Percentiles rank a stretch among this genome's conserved stretches.
Conservation (phyloP, 2,329 filamentous ascomycete species). For the Emmonsiellopsis sp. region DNA sequence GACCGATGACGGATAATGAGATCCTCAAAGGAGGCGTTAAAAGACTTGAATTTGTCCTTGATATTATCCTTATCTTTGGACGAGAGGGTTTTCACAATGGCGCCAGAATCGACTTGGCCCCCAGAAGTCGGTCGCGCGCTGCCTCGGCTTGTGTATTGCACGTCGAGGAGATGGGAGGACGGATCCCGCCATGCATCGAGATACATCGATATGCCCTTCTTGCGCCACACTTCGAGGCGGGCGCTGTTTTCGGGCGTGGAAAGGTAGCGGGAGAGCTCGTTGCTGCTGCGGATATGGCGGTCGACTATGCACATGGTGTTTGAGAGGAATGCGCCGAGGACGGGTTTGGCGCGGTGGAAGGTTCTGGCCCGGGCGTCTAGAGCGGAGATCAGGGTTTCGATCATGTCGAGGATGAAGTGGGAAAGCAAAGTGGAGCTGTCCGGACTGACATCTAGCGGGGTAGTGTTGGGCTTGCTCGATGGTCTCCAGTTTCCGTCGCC, state of each 20-base stretch:
- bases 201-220: slow-evolving; percentile 74
- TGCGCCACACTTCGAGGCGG: slow-evolving; percentile 73
- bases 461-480: slow-evolving; percentile 54
- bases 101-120: slow-evolving; percentile 59
- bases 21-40: slow-evolving; percentile 86
- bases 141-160: slow-evolving; percentile 76
- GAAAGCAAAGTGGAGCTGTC: slow-evolving; percentile 83
- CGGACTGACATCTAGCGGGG: slow-evolving; percentile 75
- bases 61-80: slow-evolving; percentile 93
- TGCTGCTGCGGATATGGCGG: slow-evolving; percentile 65
- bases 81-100: slow-evolving; percentile 71
- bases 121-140: slow-evolving; percentile 61
- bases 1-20: slow-evolving; percentile 73
- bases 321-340: slow-evolving; percentile 80
- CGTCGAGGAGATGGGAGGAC: slow-evolving; percentile 75
- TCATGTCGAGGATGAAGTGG: slow-evolving; percentile 81
- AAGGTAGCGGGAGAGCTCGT: slow-evolving; percentile 67
- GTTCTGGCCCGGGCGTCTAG: slow-evolving; percentile 66
- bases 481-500: slow-evolving; percentile 84
- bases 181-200: slow-evolving; percentile 83
- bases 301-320: slow-evolving; percentile 81
- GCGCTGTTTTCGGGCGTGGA: slow-evolving; percentile 51
- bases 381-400: slow-evolving; percentile 67
- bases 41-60: slow-evolving; percentile 89
- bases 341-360: slow-evolving; percentile 66